phyloP scores from a whole-genome alignment of 2,329 filamentous ascomycete genomes.

The Aaosphaeria arxii region DNA sequence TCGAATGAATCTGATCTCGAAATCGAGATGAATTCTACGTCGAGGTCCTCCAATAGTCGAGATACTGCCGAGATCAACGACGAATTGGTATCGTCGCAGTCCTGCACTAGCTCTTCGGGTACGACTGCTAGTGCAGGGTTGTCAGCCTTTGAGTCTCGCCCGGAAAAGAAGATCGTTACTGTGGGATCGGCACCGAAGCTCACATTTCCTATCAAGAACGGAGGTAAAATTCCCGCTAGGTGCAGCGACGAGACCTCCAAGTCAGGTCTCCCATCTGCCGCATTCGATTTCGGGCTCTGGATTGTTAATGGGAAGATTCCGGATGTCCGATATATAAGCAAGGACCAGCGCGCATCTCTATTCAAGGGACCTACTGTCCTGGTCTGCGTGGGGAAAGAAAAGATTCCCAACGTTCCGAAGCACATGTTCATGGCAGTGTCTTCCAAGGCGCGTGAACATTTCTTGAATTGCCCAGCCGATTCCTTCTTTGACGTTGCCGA shows the following conservation, averaged over 20 bases:
- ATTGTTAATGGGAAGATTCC: neutral
- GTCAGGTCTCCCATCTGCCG: neutral
- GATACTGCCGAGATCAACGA: too few relatives aligned
- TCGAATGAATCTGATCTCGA: too few relatives aligned
- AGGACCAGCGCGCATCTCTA: constrained; percentile 15
- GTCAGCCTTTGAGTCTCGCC: too few relatives aligned
- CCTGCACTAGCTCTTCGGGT: too few relatives aligned
- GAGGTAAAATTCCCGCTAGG: neutral
- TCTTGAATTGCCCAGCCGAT: constrained; percentile 11
- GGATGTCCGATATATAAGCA: constrained; percentile 20
- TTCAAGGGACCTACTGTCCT: constrained; percentile 16
- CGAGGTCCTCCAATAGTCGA: too few relatives aligned
- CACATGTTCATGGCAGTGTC: constrained; percentile 28
- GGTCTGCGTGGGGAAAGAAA: constrained; percentile 14
- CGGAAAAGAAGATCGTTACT: too few relatives aligned
- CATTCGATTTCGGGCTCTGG: neutral
- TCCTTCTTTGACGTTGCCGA: constrained; percentile 11
- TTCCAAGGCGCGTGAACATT: constrained; percentile 15
- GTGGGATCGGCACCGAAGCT: neutral
- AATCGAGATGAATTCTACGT: too few relatives aligned
- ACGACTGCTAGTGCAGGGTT: too few relatives aligned
- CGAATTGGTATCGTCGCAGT: too few relatives aligned
- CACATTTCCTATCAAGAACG: neutral
- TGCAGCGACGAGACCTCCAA: neutral
- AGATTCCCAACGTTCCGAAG: constrained; percentile 15